Conservation (phyloP, 1,284 basidiomycete species). For the Xanthoconium separans region DNA sequence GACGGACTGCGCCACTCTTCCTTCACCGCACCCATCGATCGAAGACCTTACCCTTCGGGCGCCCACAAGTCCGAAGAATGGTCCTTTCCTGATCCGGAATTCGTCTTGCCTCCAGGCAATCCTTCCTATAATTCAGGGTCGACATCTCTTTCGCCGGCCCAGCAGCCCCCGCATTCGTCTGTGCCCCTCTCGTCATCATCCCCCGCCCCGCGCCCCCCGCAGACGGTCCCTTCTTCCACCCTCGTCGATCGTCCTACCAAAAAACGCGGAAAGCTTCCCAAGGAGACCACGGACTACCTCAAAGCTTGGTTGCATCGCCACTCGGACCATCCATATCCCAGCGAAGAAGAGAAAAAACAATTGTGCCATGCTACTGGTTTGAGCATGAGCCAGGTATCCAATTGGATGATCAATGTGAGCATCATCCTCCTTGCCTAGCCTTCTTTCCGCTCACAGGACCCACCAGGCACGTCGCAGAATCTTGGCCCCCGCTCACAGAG, state of each 20-base stretch:
- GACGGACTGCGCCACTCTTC: constrained; percentile 63
- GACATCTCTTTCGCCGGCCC: constrained; percentile 23
- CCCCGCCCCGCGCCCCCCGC: constrained; percentile 50
- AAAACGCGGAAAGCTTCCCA: constrained; percentile 85
- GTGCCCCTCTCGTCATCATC: constrained; percentile 41
- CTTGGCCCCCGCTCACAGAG: constrained; percentile 74
- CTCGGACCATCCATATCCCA: constrained; percentile 87
- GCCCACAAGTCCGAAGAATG: constrained; percentile 39
- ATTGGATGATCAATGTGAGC: constrained; percentile 90
- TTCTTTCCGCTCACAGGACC: constrained; percentile 9
- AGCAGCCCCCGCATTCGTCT: constrained; percentile 34
- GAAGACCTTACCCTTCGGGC: constrained; percentile 26
- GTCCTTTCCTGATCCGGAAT: constrained; percentile 38
- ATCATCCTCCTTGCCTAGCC: constrained; percentile 8
- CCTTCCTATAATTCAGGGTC: constrained; percentile 25
- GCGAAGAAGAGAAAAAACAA: constrained; percentile 88
- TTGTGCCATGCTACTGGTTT: constrained; percentile 82
- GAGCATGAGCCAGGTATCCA: constrained; percentile 86
- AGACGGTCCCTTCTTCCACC: constrained; percentile 48
- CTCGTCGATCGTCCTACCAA: constrained; percentile 72
- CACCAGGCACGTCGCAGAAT: constrained; percentile 74
- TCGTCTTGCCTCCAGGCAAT: constrained; percentile 30
- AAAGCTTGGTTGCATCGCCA: constrained; percentile 90
- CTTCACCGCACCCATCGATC: constrained; percentile 53
- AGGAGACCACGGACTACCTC: constrained; percentile 86